Evolutionary conservation across 805 yeast genomes (phyloP).

Genomic region (Saccharomycopsis sp.): DNA sequence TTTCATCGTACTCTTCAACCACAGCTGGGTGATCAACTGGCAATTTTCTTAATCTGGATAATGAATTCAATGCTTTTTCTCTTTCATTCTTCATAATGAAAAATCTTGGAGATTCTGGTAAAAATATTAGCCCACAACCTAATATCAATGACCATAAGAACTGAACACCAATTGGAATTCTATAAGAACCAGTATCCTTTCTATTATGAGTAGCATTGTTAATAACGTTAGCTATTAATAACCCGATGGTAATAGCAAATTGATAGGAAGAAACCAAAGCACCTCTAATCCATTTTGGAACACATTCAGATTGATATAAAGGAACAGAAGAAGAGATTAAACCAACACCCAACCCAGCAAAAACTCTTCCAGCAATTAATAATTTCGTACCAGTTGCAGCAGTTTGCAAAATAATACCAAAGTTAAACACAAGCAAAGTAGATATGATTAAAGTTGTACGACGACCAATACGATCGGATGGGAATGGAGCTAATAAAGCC

Average conservation of each 20-base stretch:
- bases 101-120: slow-evolving; percentile 77
- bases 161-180: slow-evolving; percentile 71
- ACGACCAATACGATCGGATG: slow-evolving; percentile 50
- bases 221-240: slow-evolving; percentile 61
- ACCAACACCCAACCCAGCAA: slow-evolving; percentile 74
- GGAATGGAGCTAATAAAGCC: slow-evolving; percentile 53
- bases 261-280: slow-evolving; percentile 72
- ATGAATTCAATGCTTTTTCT: slow-evolving; percentile 50
- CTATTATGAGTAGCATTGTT: slow-evolving; percentile 59
- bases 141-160: slow-evolving; percentile 62
- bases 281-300: slow-evolving; percentile 76
- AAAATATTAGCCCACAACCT: slow-evolving; percentile 51
- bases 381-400: slow-evolving; percentile 40
- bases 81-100: slow-evolving; percentile 48
- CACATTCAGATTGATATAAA: slow-evolving; percentile 70
- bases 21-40: slow-evolving; percentile 38
- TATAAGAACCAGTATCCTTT: slow-evolving; percentile 50
- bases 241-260: slow-evolving; percentile 66
- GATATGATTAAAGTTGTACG: slow-evolving; percentile 37
- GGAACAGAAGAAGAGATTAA: slow-evolving; percentile 67
- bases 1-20: slow-evolving; percentile 40
- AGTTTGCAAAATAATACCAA: slow-evolving; percentile 48
- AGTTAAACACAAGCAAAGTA: slow-evolving; percentile 41
- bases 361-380: slow-evolving; percentile 51
- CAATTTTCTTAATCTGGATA: slow-evolving; percentile 48